These are phyloP conservation scores for Rosa multiflora DNA, from an alignment of 306 rosid genomes.

Conservation along the genomic window DNA sequence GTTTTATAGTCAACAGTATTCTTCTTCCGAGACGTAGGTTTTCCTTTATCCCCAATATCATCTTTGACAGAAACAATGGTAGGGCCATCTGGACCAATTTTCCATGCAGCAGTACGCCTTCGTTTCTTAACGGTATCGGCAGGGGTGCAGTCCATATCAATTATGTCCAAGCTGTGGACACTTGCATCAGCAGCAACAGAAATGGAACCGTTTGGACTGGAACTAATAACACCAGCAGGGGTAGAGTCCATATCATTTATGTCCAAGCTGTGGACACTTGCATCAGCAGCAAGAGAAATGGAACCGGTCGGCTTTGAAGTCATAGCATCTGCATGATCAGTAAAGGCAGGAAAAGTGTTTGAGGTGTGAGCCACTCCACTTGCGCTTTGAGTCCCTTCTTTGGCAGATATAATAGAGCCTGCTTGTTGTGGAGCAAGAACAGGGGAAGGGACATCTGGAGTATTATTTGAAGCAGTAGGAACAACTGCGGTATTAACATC, in stretches of 20 bases:
- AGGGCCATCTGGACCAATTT: slow-evolving; percentile 32
- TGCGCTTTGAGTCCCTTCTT: slow-evolving; percentile 7
- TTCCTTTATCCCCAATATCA: slow-evolving; percentile 30
- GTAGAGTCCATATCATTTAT: slow-evolving; percentile 36
- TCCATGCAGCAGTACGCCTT: slow-evolving; percentile 42
- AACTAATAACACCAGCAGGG: slow-evolving; percentile 42
- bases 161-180: slow-evolving; percentile 1
- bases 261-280: slow-evolving; percentile 7
- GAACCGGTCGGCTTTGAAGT: neutral
- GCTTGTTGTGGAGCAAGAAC: slow-evolving; percentile 14
- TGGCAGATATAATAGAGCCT: slow-evolving; percentile 16
- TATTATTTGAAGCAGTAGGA: neutral
- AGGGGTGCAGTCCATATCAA: slow-evolving; percentile 46
- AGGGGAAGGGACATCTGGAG: slow-evolving; percentile 18
- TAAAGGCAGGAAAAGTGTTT: slow-evolving; percentile 16
- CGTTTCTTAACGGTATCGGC: slow-evolving; percentile 65
- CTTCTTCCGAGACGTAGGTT: slow-evolving; percentile 25
- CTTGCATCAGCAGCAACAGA: slow-evolving; percentile 21
- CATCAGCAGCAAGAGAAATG: slow-evolving; percentile 18
- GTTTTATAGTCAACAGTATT: slow-evolving; percentile 8
- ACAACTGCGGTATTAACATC: slow-evolving; percentile 9
- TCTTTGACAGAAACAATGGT: slow-evolving; percentile 23
- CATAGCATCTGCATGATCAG: slow-evolving; percentile 6
- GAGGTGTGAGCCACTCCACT: slow-evolving; percentile 10
- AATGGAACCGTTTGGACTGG: slow-evolving; percentile 23